phyloP scores from a whole-genome alignment of 176 grass and related monocot genomes.

The Carex scoparia region DNA sequence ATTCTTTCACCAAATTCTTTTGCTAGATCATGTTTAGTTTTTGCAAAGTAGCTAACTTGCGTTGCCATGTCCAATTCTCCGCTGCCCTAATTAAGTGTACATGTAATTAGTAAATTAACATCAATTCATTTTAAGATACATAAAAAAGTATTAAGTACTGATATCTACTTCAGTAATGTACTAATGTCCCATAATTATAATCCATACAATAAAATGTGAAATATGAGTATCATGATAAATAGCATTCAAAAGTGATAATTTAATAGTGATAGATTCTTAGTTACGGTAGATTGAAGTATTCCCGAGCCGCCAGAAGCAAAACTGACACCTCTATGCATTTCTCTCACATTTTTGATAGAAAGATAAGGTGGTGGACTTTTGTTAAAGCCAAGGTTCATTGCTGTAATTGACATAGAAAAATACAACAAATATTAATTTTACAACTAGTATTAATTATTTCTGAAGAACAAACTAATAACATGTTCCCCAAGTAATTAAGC shows the following conservation, averaged over 20 bases:
- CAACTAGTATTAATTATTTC: not conserved
- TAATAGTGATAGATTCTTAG: not conserved
- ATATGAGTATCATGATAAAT: not conserved
- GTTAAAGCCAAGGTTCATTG: constrained; percentile 14
- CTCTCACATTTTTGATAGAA: not conserved
- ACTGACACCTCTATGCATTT: constrained; percentile 29
- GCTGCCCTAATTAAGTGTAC: not conserved
- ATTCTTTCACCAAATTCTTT: not conserved
- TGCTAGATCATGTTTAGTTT: not conserved
- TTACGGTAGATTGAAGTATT: constrained; percentile 31
- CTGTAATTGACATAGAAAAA: constrained; percentile 4
- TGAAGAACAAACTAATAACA: not conserved
- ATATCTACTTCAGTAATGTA: not conserved
- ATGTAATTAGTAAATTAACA: not conserved
- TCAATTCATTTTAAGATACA: not conserved
- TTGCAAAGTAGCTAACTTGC: constrained; percentile 29
- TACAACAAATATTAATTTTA: not conserved
- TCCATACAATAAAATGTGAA: not conserved
- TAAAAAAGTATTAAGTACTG: not conserved
- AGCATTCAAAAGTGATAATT: not conserved
- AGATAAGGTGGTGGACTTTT: constrained; percentile 39
- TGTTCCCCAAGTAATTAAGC: not conserved
- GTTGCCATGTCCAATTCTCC: constrained; percentile 4
- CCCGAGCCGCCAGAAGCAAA: constrained; percentile 36
- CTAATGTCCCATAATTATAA: not conserved